Evolutionary conservation across 2,329 filamentous ascomycete species (phyloP).

Genomic region (Xylaria polymorpha): DNA sequence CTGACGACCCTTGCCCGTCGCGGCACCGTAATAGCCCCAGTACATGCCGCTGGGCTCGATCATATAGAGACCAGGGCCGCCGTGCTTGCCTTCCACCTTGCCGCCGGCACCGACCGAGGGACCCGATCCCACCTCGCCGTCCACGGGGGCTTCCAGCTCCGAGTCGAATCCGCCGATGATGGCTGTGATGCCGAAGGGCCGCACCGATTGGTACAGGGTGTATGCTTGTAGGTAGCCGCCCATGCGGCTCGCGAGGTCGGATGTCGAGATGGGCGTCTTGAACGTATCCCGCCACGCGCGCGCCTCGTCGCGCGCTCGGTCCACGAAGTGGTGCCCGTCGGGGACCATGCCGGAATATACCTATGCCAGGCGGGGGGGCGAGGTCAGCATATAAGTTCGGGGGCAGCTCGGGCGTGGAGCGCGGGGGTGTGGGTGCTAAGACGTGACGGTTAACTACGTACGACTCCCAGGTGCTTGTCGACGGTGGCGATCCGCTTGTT

Average conservation of each 20-base stretch:
- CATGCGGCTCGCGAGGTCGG: constrained; percentile 90
- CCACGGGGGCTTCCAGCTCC: constrained; percentile 84
- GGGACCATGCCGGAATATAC: constrained; percentile 94
- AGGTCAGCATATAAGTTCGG: not conserved
- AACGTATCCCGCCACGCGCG: constrained; percentile 90
- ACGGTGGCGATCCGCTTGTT: constrained; percentile 98
- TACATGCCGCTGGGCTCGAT: constrained; percentile 97
- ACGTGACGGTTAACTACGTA: constrained; percentile 65
- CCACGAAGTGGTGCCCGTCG: constrained; percentile 94
- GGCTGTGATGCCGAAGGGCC: constrained; percentile 95
- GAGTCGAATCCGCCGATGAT: constrained; percentile 96
- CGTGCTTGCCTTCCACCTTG: constrained; percentile 79
- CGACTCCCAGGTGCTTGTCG: constrained; percentile 92
- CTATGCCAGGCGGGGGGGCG: constrained; percentile 57
- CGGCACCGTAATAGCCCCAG: constrained; percentile 99
- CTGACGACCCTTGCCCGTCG: constrained; percentile 96
- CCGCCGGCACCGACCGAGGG: constrained; percentile 84
- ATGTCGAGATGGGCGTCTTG: constrained; percentile 91
- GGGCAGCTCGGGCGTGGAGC: no score
- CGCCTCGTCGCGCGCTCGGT: constrained; percentile 93
- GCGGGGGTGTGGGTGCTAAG: no score
- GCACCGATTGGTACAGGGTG: constrained; percentile 95
- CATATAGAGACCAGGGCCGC: constrained; percentile 97
- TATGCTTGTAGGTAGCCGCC: constrained; percentile 97
- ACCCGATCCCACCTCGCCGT: constrained; percentile 88